Percentiles rank a stretch among this genome's conserved stretches.
Evolutionary conservation across 768 basidiomycete species (phyloP).

Genomic region (Phaffia tasmanica): DNA sequence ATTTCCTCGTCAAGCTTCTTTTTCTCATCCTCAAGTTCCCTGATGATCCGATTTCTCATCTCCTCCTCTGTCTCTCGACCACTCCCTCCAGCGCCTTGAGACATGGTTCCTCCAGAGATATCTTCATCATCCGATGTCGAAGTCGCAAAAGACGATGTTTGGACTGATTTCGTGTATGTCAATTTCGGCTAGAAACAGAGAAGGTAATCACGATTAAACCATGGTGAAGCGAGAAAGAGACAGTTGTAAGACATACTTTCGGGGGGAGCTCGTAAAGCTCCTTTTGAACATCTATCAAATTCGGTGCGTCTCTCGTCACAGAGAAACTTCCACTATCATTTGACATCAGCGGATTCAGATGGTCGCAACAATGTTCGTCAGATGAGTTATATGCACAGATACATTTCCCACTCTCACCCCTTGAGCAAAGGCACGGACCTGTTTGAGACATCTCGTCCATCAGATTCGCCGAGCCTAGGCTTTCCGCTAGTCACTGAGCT

Average conservation of each 20-base stretch:
- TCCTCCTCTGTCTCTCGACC: constrained; percentile 53
- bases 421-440: too few species aligned
- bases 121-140: constrained; percentile 48
- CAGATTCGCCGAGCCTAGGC: too few species aligned
- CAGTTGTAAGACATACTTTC: constrained; percentile 46
- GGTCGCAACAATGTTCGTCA: too few species aligned
- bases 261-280: constrained; percentile 83
- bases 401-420: too few species aligned
- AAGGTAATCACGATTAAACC: too few species aligned
- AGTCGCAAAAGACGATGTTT: constrained; percentile 31
- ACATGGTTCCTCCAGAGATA: neutral
- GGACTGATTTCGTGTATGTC: constrained; percentile 38
- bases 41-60: constrained; percentile 56
- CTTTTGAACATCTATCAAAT: constrained; percentile 77
- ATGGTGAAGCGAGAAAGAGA: neutral
- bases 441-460: too few species aligned
- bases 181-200: constrained; percentile 26
- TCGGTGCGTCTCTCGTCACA: constrained; percentile 41
- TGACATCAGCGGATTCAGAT: too few species aligned
- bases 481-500: too few species aligned
- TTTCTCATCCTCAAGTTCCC: constrained; percentile 61
- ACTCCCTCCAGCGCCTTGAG: neutral
- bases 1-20: constrained; percentile 55
- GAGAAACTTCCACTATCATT: too few species aligned
- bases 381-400: too few species aligned